Percentiles rank a stretch among this genome's conserved stretches.
Conservation (phyloP, 495 filamentous ascomycete genomes). For the Aspergillus funiculosus region DNA sequence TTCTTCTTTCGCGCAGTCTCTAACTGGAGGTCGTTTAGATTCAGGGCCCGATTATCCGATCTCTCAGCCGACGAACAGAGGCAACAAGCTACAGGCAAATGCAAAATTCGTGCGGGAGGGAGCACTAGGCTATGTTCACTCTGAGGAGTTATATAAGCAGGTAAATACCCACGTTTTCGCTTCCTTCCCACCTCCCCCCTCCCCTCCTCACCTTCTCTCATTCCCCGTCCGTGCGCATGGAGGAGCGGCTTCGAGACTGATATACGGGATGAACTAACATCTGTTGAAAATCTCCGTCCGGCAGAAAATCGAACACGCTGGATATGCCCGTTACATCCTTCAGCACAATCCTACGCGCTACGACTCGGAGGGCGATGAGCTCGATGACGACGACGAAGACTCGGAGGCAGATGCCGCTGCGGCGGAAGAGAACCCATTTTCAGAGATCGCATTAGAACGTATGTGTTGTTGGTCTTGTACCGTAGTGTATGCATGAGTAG, state of each 20-base stretch:
- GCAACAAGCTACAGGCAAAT: conserved; percentile 82
- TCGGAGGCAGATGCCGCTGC: conserved; percentile 65
- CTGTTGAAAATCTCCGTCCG: neutral
- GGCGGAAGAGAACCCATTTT: conserved; percentile 77
- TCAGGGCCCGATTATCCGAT: conserved; percentile 84
- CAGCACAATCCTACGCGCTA: conserved; percentile 65
- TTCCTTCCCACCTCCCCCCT: neutral
- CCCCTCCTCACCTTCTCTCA: no score
- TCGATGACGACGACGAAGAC: conserved; percentile 69
- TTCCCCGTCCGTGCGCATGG: neutral
- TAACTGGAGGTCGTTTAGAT: conserved; percentile 43
- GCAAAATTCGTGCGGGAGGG: conserved; percentile 75
- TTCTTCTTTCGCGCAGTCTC: conserved; percentile 1
- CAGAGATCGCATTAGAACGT: conserved; percentile 79
- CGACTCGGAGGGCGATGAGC: conserved; percentile 82
- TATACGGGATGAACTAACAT: conserved; percentile 1
- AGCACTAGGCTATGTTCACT: conserved; percentile 60
- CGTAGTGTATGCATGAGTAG: neutral
- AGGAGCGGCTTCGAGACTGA: neutral
- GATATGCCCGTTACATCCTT: conserved; percentile 78
- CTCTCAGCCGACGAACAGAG: conserved; percentile 75
- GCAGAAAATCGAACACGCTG: conserved; percentile 78
- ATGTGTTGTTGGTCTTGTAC: conserved; percentile 26
- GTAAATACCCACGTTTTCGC: conserved; percentile 36
- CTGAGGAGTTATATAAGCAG: conserved; percentile 79